Evolutionary conservation across 2,329 filamentous ascomycete genomes (phyloP).

Genomic region (Fusarium drepaniforme): DNA sequence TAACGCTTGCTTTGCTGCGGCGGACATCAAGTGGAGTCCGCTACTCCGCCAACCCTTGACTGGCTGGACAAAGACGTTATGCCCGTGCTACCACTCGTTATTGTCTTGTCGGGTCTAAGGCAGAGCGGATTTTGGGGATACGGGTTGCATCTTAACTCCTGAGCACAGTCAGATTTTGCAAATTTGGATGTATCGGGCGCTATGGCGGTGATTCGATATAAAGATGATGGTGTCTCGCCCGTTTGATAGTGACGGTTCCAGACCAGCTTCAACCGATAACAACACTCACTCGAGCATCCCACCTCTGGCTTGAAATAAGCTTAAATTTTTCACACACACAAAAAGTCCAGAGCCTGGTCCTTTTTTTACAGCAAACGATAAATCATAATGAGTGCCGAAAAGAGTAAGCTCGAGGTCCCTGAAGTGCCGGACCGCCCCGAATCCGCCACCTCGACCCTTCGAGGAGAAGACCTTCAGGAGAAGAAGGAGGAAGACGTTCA

Average conservation of each 20-base stretch:
- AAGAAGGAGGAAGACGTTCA: constrained; percentile 43
- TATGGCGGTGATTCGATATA: constrained; percentile 30
- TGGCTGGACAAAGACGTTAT: constrained; percentile 34
- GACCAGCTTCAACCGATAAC: constrained; percentile 20
- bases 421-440: constrained; percentile 35
- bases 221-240: constrained; percentile 29
- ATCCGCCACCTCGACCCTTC: constrained; percentile 47
- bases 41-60: constrained; percentile 31
- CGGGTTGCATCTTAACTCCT: constrained; percentile 34
- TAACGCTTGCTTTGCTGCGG: constrained; percentile 14
- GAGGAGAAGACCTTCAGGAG: constrained; percentile 45
- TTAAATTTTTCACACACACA: constrained; percentile 6
- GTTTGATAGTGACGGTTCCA: constrained; percentile 9
- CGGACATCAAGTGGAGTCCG: constrained; percentile 43
- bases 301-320: constrained; percentile 21
- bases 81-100: constrained; percentile 23
- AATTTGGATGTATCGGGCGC: background rate
- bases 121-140: constrained; percentile 36
- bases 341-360: background rate
- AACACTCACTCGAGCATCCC: constrained; percentile 1
- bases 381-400: constrained; percentile 27
- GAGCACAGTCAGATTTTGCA: constrained; percentile 18
- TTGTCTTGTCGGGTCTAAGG: constrained; percentile 11
- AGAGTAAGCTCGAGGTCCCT: constrained; percentile 40
- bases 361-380: background rate